Conservation (phyloP, 345 rosid species). For the Salix suchowensis region DNA sequence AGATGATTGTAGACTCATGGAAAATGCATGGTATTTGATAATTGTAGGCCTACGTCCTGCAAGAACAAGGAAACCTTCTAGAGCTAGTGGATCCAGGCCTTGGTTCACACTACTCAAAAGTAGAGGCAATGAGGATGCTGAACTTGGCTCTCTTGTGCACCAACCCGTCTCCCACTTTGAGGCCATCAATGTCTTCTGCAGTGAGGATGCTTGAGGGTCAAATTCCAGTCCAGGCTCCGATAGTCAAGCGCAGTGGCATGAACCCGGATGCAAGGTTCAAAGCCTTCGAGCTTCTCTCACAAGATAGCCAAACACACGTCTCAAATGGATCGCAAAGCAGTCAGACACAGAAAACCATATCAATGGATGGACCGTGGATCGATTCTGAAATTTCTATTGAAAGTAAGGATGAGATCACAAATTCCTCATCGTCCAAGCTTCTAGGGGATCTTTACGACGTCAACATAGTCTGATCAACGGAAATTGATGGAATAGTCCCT, state of each 20-base stretch:
- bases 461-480: background rate
- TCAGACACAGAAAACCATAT: slow-evolving; percentile 39
- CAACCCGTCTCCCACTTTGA: slow-evolving; percentile 76
- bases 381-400: slow-evolving; percentile 43
- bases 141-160: slow-evolving; percentile 77
- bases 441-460: slow-evolving; percentile 18
- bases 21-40: background rate
- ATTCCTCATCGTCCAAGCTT: slow-evolving; percentile 31
- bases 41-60: slow-evolving; percentile 74
- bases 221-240: slow-evolving; percentile 59
- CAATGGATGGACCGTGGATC: too few species aligned
- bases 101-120: slow-evolving; percentile 44
- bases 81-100: slow-evolving; percentile 77
- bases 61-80: slow-evolving; percentile 86
- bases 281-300: slow-evolving; percentile 65
- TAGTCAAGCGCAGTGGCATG: slow-evolving; percentile 48
- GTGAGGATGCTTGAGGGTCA: slow-evolving; percentile 82
- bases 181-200: slow-evolving; percentile 84
- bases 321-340: slow-evolving; percentile 40
- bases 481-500: background rate
- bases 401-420: slow-evolving; percentile 29
- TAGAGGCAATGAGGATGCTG: slow-evolving; percentile 65
- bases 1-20: background rate
- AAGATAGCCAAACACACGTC: slow-evolving; percentile 51
- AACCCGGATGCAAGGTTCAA: slow-evolving; percentile 63